Percentiles rank a stretch among this genome's conserved stretches.
Evolutionary conservation across 306 rosid species (phyloP).

Genomic region (Lagenaria siceraria): DNA sequence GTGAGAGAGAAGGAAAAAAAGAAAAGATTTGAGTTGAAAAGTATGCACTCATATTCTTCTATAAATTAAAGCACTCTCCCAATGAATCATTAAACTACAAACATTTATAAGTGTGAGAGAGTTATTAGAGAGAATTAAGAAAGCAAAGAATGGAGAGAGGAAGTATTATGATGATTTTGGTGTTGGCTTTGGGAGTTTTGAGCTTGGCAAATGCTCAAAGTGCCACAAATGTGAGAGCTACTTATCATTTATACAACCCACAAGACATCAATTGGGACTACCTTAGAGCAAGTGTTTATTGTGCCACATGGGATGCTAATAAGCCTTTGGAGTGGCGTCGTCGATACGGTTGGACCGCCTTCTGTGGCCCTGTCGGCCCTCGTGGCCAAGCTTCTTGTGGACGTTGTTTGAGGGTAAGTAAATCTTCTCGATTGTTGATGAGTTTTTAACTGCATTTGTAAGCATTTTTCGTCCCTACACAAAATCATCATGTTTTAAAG

Average conservation of each 20-base stretch:
- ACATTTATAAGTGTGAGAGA: not conserved
- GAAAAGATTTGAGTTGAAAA: not conserved
- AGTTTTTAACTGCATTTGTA: too few species aligned
- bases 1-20: not conserved
- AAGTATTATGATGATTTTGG: not conserved
- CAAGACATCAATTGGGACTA: slow-evolving; percentile 20
- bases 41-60: not conserved
- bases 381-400: slow-evolving; percentile 34
- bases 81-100: not conserved
- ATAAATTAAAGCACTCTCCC: not conserved
- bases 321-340: slow-evolving; percentile 38
- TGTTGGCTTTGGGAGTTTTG: not conserved
- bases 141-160: not conserved
- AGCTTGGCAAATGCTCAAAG: not conserved
- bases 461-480: too few species aligned
- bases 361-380: slow-evolving; percentile 47
- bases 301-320: slow-evolving; percentile 10
- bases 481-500: too few species aligned
- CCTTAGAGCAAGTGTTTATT: not conserved
- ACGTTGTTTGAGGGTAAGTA: slow-evolving; percentile 30
- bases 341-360: slow-evolving; percentile 50
- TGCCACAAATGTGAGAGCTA: slow-evolving; percentile 5
- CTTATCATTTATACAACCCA: slow-evolving; percentile 25
- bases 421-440: not conserved
- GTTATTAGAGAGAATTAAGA: not conserved